Base-by-base conservation (phyloP, 2,329 filamentous ascomycete species). In the Plenodomus biglobosus region DNA sequence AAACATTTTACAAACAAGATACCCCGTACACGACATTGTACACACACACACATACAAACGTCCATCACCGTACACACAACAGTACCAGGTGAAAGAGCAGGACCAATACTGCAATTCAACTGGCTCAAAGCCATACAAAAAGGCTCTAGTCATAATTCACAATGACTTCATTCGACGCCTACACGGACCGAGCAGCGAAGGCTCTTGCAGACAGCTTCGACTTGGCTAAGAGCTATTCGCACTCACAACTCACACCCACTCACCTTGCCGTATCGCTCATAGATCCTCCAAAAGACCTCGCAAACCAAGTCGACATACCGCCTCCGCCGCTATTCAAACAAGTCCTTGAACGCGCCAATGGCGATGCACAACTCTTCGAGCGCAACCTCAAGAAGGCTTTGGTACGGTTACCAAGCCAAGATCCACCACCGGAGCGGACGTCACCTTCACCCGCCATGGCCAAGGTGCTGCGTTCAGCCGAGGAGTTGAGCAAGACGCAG, bases 401-500 rank as follows among this genome's bases (percentile, higher is more conserved):
- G 56, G 92, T 97, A 50, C 87, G 94, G 46, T 78, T 96, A 63
- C 92, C 94, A 3, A 95, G 89, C 68, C 94, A 99, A 76, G 90
- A 96, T 61, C 94, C 94, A 13, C 92, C 94, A 11, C 94, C 94
- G 52, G 92, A 97, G 69, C 84, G 87, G 60, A 86, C 95, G 47
- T 85, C 88, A 45, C 84, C 95, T 63, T 86, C 92, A 10, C 90
- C 91, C 1, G 79, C 85, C 8, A 92, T 97, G 74, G 84, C 86
- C 54, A 89, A 87, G 61, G 82, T 96, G 48, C 80, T 99, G 42
- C 84, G 91, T 60, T 84, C 89, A 59, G 91, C 94, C 2, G 85
- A 88, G 71, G 91, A 97, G 24, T 75, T 99, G 45, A 92, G 95
- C 63, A 96, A 95, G 76, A 91, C 92, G n/a, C 94, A 99, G 66